phyloP scores from a whole-genome alignment of 345 rosid species.

The Salix caprea region DNA sequence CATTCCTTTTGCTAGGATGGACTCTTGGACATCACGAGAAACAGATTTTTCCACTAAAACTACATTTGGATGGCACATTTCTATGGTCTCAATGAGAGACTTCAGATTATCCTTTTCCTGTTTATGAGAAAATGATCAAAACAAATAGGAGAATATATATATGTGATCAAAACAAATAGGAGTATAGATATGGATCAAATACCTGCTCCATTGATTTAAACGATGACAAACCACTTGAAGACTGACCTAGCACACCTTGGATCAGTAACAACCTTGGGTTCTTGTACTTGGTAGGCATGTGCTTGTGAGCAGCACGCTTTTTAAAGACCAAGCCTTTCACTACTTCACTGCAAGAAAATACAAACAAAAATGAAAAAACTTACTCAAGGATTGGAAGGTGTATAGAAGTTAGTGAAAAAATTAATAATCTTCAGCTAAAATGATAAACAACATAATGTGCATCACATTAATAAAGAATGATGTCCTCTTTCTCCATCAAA shows the following conservation, averaged over 20 bases:
- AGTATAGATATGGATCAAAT: constrained; percentile 6
- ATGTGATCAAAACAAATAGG: not conserved
- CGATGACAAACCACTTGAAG: constrained; percentile 72
- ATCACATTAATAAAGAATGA: not conserved
- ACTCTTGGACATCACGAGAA: constrained; percentile 76
- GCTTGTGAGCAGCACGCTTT: constrained; percentile 95
- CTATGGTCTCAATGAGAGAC: constrained; percentile 58
- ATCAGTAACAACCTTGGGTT: constrained; percentile 74
- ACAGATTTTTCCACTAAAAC: constrained; percentile 88
- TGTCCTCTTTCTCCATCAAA: not conserved
- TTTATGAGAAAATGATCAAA: constrained; percentile 24
- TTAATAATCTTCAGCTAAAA: not conserved
- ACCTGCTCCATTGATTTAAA: constrained; percentile 70
- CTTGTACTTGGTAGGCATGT: constrained; percentile 76
- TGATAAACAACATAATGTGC: too few relatives aligned
- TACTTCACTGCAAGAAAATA: constrained; percentile 59
- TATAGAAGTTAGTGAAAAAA: not conserved
- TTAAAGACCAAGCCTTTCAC: constrained; percentile 86
- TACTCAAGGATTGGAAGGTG: not conserved
- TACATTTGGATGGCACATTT: constrained; percentile 62
- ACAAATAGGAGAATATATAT: not conserved
- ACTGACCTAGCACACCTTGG: constrained; percentile 66
- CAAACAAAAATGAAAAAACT: not conserved
- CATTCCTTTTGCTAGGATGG: constrained; percentile 60
- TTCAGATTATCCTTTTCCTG: constrained; percentile 63